Evolutionary conservation across 2,329 filamentous ascomycete species (phyloP), one percentile per base, ranked within the genome.

Genomic region (Boeremia exigua): DNA sequence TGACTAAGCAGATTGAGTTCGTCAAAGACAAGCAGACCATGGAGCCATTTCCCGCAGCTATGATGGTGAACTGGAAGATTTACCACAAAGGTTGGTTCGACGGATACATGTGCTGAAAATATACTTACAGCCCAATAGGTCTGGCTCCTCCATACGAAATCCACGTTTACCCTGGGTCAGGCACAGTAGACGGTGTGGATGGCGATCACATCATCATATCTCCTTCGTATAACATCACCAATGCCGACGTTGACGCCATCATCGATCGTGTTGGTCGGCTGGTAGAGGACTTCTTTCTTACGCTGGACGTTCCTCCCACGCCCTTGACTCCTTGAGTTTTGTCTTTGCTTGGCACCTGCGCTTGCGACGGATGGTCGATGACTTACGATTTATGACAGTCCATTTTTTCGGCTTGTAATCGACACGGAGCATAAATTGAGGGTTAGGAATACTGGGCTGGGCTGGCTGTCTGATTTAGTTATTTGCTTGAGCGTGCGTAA

Each of bases 121-220:
- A 11, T 46, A 29, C 48, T 57, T 48, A 65, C 58, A 15, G 11
- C 4, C 37, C 38, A 10, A 25, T 50, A 81, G 79, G 76, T 23
- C 70, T 80, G 58, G 67, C 71, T 43, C 59, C 70, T 12, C 72
- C 74, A 4, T 80, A 82, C 64, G 79, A 78, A 50, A 83, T 89
- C 59, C 81, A 81, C 3, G 66, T 91, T 2, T 91, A 91, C 67
- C 85, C 86, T 1, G 87, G 87, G 0, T 76, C 77, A 0, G 88
- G 88, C 1, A 86, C 85, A 0, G 83, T 79, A 0, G 86, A 90
- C 39, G 79, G 82, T 1, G 67, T 71, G n/a, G 69, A 70, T 1
- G 89, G 89, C 9, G 90, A 93, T 66, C 88, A 91, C 70, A 77
- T 91, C 32, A 79, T 92, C 25, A 66, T 93, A 10, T 84, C 88